Evolutionary conservation across 1,139 yeast species (phyloP).

Genomic region (Hansenula sp.): DNA sequence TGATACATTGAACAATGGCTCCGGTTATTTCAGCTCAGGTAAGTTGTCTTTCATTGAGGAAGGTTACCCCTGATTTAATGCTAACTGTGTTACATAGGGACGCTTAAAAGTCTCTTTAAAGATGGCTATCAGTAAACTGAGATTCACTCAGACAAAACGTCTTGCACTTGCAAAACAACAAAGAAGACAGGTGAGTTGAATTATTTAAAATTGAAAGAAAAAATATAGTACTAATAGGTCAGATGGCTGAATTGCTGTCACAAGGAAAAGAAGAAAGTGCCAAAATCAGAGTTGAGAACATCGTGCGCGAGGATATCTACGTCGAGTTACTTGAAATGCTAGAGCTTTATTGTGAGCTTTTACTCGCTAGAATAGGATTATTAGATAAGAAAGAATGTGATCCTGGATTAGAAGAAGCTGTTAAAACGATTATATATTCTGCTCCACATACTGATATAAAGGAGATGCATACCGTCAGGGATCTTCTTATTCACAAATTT

Average conservation of each 20-base stretch:
- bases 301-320: slow-evolving; percentile 80
- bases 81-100: slow-evolving; percentile 12
- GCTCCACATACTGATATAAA: slow-evolving; percentile 74
- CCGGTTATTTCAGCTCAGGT: slow-evolving; percentile 24
- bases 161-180: slow-evolving; percentile 79
- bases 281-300: slow-evolving; percentile 76
- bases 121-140: slow-evolving; percentile 77
- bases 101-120: slow-evolving; percentile 68
- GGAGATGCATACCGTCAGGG: slow-evolving; percentile 61
- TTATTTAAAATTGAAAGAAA: no score
- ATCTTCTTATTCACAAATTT: slow-evolving; percentile 56
- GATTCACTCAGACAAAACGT: slow-evolving; percentile 79
- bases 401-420: slow-evolving; percentile 69
- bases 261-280: slow-evolving; percentile 82
- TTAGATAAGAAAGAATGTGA: slow-evolving; percentile 49
- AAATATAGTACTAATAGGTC: no score
- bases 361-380: slow-evolving; percentile 68
- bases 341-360: slow-evolving; percentile 79
- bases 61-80: background rate
- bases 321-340: slow-evolving; percentile 76
- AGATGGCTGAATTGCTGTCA: slow-evolving; percentile 64
- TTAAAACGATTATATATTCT: slow-evolving; percentile 63
- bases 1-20: no score
- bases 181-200: slow-evolving; percentile 52
- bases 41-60: slow-evolving; percentile 1